Percentiles rank a stretch among this genome's conserved stretches.
phyloP scores from a whole-genome alignment of 345 rosid genomes.

The Angophora floribunda region DNA sequence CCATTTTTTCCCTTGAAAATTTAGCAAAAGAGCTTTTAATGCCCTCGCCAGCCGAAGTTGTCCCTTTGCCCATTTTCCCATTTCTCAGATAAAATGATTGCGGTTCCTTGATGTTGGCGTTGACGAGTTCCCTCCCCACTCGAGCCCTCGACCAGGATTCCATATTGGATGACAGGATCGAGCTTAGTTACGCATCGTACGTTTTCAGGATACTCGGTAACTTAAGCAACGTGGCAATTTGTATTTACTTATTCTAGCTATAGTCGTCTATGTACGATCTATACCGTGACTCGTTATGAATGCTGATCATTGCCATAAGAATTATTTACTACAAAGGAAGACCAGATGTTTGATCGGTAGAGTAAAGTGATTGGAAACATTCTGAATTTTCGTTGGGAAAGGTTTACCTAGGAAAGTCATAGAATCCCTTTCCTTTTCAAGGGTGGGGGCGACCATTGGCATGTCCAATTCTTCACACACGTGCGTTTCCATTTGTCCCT shows the following conservation, averaged over 20 bases:
- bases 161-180: background rate
- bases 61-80: background rate
- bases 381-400: background rate
- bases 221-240: background rate
- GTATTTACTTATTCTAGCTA: rapidly evolving
- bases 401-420: background rate
- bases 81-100: background rate
- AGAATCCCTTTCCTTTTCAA: background rate
- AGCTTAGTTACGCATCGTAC: background rate
- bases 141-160: background rate
- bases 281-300: background rate
- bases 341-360: background rate
- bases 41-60: background rate
- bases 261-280: rapidly evolving
- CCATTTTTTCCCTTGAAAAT: background rate
- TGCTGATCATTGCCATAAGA: background rate
- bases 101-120: background rate
- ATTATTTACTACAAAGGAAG: background rate
- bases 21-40: background rate
- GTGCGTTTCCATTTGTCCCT: background rate
- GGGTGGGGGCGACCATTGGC: background rate
- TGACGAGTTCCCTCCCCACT: background rate
- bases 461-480: background rate
- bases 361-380: background rate
- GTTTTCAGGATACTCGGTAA: background rate